phyloP scores from a whole-genome alignment of 148 eudicot species.

The Nyssa sinensis region DNA sequence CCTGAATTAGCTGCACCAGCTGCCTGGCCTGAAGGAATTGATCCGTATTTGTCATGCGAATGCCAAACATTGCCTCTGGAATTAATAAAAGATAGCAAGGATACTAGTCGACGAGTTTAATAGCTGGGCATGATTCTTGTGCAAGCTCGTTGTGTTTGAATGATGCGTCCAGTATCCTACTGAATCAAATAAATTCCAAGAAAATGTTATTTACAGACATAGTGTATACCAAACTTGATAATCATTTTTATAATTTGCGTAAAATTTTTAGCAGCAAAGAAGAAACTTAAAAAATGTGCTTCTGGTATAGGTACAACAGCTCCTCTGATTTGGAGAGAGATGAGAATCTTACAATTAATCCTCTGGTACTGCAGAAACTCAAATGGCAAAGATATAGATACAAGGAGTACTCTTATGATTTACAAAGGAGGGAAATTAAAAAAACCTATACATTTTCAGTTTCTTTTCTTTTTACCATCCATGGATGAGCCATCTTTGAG shows the following conservation, averaged over 20 bases:
- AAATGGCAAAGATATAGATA: constrained; percentile 12
- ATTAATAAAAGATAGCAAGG: no score
- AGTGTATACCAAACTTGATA: neutral
- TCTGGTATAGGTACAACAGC: constrained; percentile 7
- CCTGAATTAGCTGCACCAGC: no score
- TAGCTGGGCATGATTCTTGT: no score
- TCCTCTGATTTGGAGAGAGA: constrained; percentile 11
- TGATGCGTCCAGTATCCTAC: neutral
- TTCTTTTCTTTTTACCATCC: constrained; percentile 48
- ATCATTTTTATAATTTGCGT: no score
- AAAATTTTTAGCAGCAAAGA: constrained; percentile 11
- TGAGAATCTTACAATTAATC: neutral
- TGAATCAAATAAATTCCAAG: neutral
- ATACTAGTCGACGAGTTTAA: no score
- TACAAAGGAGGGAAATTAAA: neutral
- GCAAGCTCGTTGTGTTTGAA: no score
- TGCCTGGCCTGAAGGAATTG: no score
- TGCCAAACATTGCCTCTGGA: no score
- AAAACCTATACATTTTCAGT: constrained; percentile 33
- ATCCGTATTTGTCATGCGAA: no score
- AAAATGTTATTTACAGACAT: no score
- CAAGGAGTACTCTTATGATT: neutral
- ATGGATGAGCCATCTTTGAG: constrained; percentile 66
- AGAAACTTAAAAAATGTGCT: constrained; percentile 1
- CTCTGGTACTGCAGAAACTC: constrained; percentile 5